phyloP scores from a whole-genome alignment of 495 filamentous ascomycete genomes.

The Xylaria cubensis region DNA sequence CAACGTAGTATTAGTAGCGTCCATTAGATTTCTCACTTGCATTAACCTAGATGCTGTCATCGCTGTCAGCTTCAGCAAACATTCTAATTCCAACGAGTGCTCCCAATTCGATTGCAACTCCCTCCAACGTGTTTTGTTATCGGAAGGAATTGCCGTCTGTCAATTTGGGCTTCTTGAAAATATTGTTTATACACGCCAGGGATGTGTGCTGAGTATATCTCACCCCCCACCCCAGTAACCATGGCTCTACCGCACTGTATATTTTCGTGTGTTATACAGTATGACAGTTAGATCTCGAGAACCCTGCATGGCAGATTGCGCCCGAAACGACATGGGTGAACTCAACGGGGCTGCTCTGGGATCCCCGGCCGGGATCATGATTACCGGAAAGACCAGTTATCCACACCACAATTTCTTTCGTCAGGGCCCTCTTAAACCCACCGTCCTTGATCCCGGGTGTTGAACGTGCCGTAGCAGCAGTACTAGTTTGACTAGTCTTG shows the following conservation, averaged over 20 bases:
- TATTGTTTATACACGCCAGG: background rate
- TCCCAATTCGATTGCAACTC: background rate
- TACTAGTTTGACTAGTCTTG: conserved; percentile 7
- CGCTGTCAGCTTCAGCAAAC: background rate
- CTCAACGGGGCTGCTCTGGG: conserved; percentile 14
- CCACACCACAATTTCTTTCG: conserved; percentile 18
- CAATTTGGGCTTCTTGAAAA: background rate
- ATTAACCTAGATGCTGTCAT: background rate
- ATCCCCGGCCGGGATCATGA: conserved; percentile 17
- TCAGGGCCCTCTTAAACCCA: conserved; percentile 8
- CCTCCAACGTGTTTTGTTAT: too few species aligned
- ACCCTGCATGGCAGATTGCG: conserved; percentile 27
- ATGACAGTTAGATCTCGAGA: conserved; percentile 18
- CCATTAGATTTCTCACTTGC: background rate
- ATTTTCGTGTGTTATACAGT: conserved; percentile 1
- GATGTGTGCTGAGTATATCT: background rate
- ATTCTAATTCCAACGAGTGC: background rate
- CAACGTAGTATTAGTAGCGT: background rate
- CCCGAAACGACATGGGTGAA: conserved; percentile 24
- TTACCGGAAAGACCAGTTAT: conserved; percentile 8
- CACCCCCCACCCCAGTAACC: background rate
- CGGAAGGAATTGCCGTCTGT: background rate
- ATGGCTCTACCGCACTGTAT: background rate
- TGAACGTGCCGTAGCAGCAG: conserved; percentile 21
- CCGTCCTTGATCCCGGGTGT: conserved; percentile 21